A percentile compares a stretch with the other conserved stretches of the same genome.
These are phyloP conservation scores for Betula pendula DNA, from an alignment of 306 rosid genomes.

Conservation along the genomic window DNA sequence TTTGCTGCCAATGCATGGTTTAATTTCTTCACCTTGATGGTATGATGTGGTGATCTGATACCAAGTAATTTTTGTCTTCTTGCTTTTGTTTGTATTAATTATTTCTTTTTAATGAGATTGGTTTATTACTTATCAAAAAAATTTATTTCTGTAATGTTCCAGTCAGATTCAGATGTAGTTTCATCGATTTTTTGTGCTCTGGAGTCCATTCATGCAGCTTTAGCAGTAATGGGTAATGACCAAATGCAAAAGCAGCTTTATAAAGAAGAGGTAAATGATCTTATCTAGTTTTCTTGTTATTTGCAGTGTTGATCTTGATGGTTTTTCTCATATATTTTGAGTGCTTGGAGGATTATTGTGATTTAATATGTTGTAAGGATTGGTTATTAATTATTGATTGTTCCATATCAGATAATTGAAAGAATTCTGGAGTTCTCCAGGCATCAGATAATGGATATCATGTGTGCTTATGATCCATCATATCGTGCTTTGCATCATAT, in stretches of 20 bases:
- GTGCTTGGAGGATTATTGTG: slow-evolving; percentile 9
- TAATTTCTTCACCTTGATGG: too few species aligned
- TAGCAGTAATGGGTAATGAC: slow-evolving; percentile 77
- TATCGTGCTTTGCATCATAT: slow-evolving; percentile 86
- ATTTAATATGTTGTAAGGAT: slow-evolving; percentile 1
- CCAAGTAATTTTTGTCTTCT: not conserved
- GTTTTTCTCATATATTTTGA: not conserved
- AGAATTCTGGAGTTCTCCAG: slow-evolving; percentile 92
- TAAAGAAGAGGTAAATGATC: slow-evolving; percentile 78
- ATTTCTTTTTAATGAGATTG: too few species aligned
- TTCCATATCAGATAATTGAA: slow-evolving; percentile 70
- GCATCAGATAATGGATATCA: slow-evolving; percentile 87
- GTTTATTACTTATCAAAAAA: too few species aligned
- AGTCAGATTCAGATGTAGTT: slow-evolving; percentile 80
- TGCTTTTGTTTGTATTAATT: not conserved
- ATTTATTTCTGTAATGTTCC: slow-evolving; percentile 45
- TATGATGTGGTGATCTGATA: too few species aligned
- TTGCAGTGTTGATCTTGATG: slow-evolving; percentile 1
- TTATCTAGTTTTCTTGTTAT: not conserved
- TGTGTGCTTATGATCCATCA: slow-evolving; percentile 94
- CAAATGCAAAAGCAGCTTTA: slow-evolving; percentile 95
- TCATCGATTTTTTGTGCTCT: slow-evolving; percentile 73
- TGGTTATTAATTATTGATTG: slow-evolving; percentile 25
- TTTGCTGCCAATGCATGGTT: too few species aligned
- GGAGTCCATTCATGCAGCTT: slow-evolving; percentile 96